phyloP scores from a whole-genome alignment of 495 filamentous ascomycete species.

The Annulohypoxylon maeteangense region DNA sequence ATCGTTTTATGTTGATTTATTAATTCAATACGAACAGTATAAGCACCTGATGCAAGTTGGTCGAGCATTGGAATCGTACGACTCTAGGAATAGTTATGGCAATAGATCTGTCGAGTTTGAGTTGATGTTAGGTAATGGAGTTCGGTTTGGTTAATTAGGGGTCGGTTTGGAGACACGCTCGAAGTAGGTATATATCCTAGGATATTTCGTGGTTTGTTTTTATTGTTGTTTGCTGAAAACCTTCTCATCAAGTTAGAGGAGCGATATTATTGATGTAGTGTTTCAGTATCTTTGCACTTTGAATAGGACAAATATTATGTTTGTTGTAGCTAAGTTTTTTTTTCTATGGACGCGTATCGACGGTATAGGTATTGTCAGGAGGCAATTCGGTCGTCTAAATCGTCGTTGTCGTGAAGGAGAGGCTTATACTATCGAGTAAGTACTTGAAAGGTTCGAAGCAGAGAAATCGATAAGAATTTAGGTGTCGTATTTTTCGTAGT shows the following conservation, averaged over 20 bases:
- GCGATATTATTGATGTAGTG: neutral
- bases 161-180: conserved; percentile 2
- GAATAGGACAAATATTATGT: neutral
- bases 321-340: neutral
- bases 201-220: neutral
- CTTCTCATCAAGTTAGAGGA: neutral
- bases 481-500: conserved; percentile 2
- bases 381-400: neutral
- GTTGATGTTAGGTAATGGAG: conserved; percentile 3
- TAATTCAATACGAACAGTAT: neutral
- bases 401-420: neutral
- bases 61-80: neutral
- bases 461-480: neutral
- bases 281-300: neutral
- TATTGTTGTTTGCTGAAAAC: neutral
- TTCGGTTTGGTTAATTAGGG: conserved; percentile 5
- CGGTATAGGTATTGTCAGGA: neutral
- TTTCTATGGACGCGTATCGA: conserved; percentile 4
- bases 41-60: neutral
- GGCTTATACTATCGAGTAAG: neutral
- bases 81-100: neutral
- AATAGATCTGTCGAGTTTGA: neutral
- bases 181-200: conserved; percentile 3
- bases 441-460: neutral
- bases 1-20: neutral